phyloP scores from a whole-genome alignment of 768 basidiomycete species.

The Suillus fuscotomentosus region DNA sequence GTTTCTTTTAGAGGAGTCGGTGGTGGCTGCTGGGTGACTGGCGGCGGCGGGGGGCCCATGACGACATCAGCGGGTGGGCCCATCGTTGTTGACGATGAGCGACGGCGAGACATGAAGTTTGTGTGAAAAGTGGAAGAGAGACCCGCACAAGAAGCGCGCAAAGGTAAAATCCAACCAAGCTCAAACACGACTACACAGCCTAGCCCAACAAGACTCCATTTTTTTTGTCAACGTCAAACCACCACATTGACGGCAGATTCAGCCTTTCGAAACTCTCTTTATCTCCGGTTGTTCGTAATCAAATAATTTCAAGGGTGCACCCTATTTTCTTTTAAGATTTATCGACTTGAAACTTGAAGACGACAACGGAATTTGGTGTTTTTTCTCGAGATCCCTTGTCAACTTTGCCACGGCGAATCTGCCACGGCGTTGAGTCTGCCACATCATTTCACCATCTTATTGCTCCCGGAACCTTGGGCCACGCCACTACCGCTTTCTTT shows the following conservation, averaged over 20 bases:
- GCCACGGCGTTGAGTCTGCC: slow-evolving; percentile 24
- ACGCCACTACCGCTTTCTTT: slow-evolving; percentile 15
- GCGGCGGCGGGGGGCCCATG: slow-evolving; percentile 49
- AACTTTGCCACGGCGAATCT: slow-evolving; percentile 11
- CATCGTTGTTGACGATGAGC: slow-evolving; percentile 32
- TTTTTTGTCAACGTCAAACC: slow-evolving; percentile 1
- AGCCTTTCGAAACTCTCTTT: background rate
- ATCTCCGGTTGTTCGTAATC: no score
- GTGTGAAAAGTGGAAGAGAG: slow-evolving; percentile 26
- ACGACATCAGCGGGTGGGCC: slow-evolving; percentile 43
- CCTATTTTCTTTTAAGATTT: background rate
- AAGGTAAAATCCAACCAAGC: slow-evolving; percentile 24
- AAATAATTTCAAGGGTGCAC: background rate
- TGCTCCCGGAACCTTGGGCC: slow-evolving; percentile 19
- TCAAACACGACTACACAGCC: slow-evolving; percentile 35
- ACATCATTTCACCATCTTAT: slow-evolving; percentile 20
- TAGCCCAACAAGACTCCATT: background rate
- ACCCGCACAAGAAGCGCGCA: slow-evolving; percentile 22
- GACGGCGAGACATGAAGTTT: slow-evolving; percentile 18
- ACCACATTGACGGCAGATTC: background rate
- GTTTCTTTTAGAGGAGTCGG: slow-evolving; percentile 34
- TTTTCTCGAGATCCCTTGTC: background rate
- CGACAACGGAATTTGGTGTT: background rate
- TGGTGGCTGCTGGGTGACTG: slow-evolving; percentile 24
- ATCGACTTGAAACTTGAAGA: background rate